phyloP scores from a whole-genome alignment of 2,329 filamentous ascomycete genomes.

The Talaromyces sp. region DNA sequence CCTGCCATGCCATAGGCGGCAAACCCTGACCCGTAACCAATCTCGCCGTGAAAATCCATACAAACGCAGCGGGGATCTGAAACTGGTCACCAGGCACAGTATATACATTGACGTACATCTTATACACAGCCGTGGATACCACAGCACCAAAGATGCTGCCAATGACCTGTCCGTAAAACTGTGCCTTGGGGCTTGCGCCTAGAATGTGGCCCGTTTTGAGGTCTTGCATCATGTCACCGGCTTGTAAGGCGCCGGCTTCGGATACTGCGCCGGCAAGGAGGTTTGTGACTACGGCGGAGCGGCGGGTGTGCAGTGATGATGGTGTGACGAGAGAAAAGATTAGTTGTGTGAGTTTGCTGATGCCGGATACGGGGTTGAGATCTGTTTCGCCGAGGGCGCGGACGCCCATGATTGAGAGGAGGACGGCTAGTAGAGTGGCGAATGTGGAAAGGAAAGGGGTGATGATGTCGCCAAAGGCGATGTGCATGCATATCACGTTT shows the following conservation, averaged over 20 bases:
- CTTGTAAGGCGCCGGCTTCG: slow-evolving; percentile 81
- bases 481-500: slow-evolving; percentile 74
- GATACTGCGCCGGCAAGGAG: slow-evolving; percentile 86
- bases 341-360: slow-evolving; percentile 92
- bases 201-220: slow-evolving; percentile 93
- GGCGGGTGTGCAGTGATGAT: slow-evolving; percentile 69
- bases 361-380: slow-evolving; percentile 91
- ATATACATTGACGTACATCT: slow-evolving; percentile 85
- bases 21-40: slow-evolving; percentile 87
- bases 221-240: slow-evolving; percentile 94
- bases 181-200: slow-evolving; percentile 84
- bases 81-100: slow-evolving; percentile 83
- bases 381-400: slow-evolving; percentile 74
- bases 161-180: slow-evolving; percentile 95
- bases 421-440: slow-evolving; percentile 77
- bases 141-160: slow-evolving; percentile 82
- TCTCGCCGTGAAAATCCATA: slow-evolving; percentile 95
- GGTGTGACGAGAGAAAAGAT: slow-evolving; percentile 91
- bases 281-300: slow-evolving; percentile 83
- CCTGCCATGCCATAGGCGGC: slow-evolving; percentile 75
- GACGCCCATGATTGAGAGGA: slow-evolving; percentile 60
- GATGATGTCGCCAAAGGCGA: slow-evolving; percentile 78
- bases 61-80: slow-evolving; percentile 88
- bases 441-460: slow-evolving; percentile 69
- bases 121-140: slow-evolving; percentile 80